phyloP scores from a whole-genome alignment of 2,329 filamentous ascomycete species.

The Epichloe sp. region DNA sequence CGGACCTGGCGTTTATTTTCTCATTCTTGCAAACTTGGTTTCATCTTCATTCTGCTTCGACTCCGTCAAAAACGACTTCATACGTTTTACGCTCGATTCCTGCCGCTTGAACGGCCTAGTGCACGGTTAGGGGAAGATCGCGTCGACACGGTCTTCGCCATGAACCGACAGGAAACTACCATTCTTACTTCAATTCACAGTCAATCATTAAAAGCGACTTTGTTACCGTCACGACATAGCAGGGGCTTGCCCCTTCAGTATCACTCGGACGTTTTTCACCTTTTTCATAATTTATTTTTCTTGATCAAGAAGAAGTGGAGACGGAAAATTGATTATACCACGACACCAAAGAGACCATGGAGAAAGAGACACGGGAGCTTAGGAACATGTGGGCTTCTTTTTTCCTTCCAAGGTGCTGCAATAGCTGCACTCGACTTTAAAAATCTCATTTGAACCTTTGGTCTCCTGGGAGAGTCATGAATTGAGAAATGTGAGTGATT shows the following conservation, averaged over 20 bases:
- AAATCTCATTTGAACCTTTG: not conserved
- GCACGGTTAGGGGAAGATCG: not conserved
- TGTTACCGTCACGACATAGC: slow-evolving; percentile 18
- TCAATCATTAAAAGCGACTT: slow-evolving; percentile 24
- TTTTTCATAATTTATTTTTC: not conserved
- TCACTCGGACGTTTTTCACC: not conserved
- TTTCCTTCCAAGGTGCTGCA: not conserved
- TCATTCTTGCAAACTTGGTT: slow-evolving; percentile 1
- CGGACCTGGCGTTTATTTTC: slow-evolving; percentile 6
- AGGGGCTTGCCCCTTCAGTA: slow-evolving; percentile 5
- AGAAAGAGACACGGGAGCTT: not conserved
- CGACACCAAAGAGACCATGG: not conserved
- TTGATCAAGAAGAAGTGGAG: not conserved
- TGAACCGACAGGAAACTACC: not conserved
- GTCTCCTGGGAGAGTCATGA: not conserved
- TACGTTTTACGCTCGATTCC: not conserved
- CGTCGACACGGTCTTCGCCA: not conserved
- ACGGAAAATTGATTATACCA: not conserved
- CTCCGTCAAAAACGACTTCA: not conserved
- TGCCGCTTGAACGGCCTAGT: not conserved
- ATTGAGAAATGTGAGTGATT: not conserved
- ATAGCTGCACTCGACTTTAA: not conserved
- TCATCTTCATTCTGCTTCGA: slow-evolving; percentile 1
- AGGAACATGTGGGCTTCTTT: not conserved
- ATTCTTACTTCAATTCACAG: slow-evolving; percentile 24